These are phyloP conservation scores for Globisporangium apiculatum DNA, from an alignment of 352 stramenopile genomes.

Conservation along the genomic window DNA sequence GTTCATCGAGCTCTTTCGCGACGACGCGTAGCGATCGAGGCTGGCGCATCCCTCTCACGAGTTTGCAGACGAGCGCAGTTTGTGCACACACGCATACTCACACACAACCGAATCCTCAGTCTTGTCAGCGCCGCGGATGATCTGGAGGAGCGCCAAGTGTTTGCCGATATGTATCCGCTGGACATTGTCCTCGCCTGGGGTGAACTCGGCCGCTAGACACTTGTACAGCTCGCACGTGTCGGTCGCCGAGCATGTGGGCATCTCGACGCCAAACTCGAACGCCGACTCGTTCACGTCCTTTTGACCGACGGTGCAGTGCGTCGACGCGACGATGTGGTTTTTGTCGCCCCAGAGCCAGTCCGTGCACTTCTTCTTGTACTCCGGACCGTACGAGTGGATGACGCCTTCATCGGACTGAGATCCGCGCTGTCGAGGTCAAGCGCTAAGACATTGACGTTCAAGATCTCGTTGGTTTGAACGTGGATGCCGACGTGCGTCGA, in stretches of 20 bases:
- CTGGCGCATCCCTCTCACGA: too few species aligned
- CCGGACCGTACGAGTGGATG: not conserved
- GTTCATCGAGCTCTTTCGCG: conserved; percentile 77
- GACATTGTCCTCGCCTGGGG: not conserved
- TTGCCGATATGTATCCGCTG: not conserved
- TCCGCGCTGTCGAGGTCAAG: not conserved
- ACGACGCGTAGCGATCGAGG: conserved; percentile 41
- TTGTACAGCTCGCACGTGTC: not conserved
- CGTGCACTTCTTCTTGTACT: conserved; percentile 1
- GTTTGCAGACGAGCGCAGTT: not conserved
- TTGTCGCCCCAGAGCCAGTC: conserved; percentile 25
- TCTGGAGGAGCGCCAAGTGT: not conserved
- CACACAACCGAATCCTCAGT: too few species aligned
- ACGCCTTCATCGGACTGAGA: not conserved
- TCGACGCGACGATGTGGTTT: conserved; percentile 28
- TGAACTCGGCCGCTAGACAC: not conserved
- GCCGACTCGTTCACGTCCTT: conserved; percentile 36
- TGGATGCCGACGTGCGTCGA: not conserved
- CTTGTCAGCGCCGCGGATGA: not conserved
- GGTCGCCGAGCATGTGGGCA: conserved; percentile 1
- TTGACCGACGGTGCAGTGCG: conserved; percentile 26
- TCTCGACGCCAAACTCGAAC: conserved; percentile 54
- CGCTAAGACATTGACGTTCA: not conserved
- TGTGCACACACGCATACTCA: not conserved
- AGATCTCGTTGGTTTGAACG: not conserved